phyloP scores from a whole-genome alignment of 2,329 filamentous ascomycete genomes.

The Huntiella decipiens region DNA sequence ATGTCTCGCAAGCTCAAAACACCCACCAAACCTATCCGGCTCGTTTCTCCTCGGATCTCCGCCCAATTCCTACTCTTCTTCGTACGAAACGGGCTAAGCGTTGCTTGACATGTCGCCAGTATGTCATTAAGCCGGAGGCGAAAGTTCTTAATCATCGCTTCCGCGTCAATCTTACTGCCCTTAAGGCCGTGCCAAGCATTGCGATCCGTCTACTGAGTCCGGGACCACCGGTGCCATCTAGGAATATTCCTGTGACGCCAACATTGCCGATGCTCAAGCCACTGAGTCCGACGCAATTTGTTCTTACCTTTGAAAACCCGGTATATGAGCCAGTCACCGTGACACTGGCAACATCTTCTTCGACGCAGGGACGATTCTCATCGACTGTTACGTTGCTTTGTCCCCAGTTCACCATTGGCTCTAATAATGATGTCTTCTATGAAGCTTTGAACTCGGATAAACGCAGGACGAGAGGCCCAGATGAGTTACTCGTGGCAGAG shows the following conservation, averaged over 20 bases:
- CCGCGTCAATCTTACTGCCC: constrained; percentile 77
- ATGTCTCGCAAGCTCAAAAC: constrained; percentile 31
- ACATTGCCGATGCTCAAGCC: constrained; percentile 26
- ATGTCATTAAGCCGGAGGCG: constrained; percentile 81
- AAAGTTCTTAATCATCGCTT: constrained; percentile 81
- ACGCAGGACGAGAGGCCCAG: constrained; percentile 20
- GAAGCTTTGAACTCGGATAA: constrained; percentile 46
- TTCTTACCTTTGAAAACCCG: constrained; percentile 82
- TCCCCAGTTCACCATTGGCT: constrained; percentile 82
- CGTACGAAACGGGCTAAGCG: constrained; percentile 88
- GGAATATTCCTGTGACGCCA: constrained; percentile 11
- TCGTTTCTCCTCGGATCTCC: constrained; percentile 53
- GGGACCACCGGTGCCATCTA: constrained; percentile 11
- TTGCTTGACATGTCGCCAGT: constrained; percentile 81
- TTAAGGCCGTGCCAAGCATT: constrained; percentile 72
- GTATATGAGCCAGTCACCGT: constrained; percentile 82
- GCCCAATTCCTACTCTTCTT: constrained; percentile 64
- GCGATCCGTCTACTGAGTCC: constrained; percentile 42
- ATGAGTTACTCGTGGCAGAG: constrained; percentile 31
- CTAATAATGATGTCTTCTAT: constrained; percentile 75
- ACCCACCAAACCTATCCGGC: constrained; percentile 29
- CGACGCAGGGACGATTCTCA: constrained; percentile 56
- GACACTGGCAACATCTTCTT: constrained; percentile 65
- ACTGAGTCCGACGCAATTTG: constrained; percentile 51
- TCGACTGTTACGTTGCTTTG: constrained; percentile 81